Conservation (phyloP, 2,329 filamentous ascomycete genomes). For the Microdochium bolleyi region DNA sequence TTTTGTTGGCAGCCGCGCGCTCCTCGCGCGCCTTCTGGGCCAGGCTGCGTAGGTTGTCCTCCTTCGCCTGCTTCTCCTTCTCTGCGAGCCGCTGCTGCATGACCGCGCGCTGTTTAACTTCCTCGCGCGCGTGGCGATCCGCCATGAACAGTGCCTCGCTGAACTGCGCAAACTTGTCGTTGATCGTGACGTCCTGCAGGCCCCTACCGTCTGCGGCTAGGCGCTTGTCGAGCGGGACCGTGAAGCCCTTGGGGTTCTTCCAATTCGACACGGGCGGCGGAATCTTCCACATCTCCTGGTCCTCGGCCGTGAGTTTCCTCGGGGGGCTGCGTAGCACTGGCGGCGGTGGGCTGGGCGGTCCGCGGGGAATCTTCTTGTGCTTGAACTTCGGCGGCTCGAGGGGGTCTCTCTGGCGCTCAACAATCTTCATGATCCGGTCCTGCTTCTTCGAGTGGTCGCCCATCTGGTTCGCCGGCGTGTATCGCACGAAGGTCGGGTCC, state of each 20-base stretch:
- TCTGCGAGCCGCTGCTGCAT: constrained; percentile 97
- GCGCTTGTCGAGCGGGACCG: constrained; percentile 90
- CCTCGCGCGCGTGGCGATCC: constrained; percentile 88
- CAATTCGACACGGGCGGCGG: constrained; percentile 88
- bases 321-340: constrained; percentile 94
- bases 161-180: constrained; percentile 97
- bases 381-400: constrained; percentile 98
- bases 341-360: constrained; percentile 84
- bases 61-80: constrained; percentile 92
- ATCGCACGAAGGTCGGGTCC: constrained; percentile 89
- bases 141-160: constrained; percentile 91
- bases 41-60: constrained; percentile 79
- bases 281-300: constrained; percentile 93
- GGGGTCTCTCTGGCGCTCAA: constrained; percentile 85
- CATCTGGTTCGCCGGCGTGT: constrained; percentile 96
- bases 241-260: constrained; percentile 99
- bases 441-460: constrained; percentile 79
- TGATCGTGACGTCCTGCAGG: constrained; percentile 89
- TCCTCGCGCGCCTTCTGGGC: constrained; percentile 91
- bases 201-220: constrained; percentile 88
- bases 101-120: constrained; percentile 81
- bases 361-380: constrained; percentile 94
- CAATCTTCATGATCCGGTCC: constrained; percentile 97
- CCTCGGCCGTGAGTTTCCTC: constrained; percentile 88
- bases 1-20: constrained; percentile 45